These are phyloP conservation scores for Pestalotiopsis sp. DNA, from an alignment of 2,329 filamentous ascomycete species.

Conservation along the genomic window DNA sequence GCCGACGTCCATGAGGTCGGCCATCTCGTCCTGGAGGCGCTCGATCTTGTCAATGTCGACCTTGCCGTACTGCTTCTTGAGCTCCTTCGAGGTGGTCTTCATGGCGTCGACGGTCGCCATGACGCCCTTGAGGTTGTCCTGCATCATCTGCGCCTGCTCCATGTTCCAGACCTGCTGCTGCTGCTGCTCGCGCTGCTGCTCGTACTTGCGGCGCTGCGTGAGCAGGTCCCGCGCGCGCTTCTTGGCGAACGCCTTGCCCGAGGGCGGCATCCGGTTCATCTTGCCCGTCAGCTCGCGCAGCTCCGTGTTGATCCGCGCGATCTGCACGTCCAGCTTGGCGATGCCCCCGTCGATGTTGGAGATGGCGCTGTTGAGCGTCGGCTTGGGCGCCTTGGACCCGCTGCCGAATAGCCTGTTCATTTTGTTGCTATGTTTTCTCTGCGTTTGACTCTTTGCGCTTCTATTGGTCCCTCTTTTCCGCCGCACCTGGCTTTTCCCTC, in stretches of 20 bases:
- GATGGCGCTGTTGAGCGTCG: slow-evolving; percentile 74
- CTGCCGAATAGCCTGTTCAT: slow-evolving; percentile 98
- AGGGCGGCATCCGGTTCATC: slow-evolving; percentile 74
- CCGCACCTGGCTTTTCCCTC: not conserved
- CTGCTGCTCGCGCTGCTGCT: slow-evolving; percentile 89
- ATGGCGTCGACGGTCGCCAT: slow-evolving; percentile 98
- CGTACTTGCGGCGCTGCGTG: slow-evolving; percentile 92
- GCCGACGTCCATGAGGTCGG: slow-evolving; percentile 93
- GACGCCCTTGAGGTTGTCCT: slow-evolving; percentile 96
- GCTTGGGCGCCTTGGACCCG: slow-evolving; percentile 85
- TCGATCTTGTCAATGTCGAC: slow-evolving; percentile 98
- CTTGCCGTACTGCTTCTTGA: slow-evolving; percentile 94
- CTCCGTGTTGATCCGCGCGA: slow-evolving; percentile 89
- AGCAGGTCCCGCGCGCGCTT: slow-evolving; percentile 57
- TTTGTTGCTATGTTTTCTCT: slow-evolving; percentile 26
- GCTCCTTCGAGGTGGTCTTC: slow-evolving; percentile 92
- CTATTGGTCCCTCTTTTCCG: not conserved
- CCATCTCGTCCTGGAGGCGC: slow-evolving; percentile 98
- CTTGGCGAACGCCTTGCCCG: slow-evolving; percentile 44
- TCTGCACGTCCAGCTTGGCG: slow-evolving; percentile 85
- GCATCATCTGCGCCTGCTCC: slow-evolving; percentile 98
- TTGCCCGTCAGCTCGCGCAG: slow-evolving; percentile 86
- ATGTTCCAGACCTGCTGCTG: slow-evolving; percentile 98
- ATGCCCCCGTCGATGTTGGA: slow-evolving; percentile 69
- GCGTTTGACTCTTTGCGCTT: too few relatives aligned